phyloP scores from a whole-genome alignment of 768 basidiomycete genomes.

The Tricholoma hemisulphureum region DNA sequence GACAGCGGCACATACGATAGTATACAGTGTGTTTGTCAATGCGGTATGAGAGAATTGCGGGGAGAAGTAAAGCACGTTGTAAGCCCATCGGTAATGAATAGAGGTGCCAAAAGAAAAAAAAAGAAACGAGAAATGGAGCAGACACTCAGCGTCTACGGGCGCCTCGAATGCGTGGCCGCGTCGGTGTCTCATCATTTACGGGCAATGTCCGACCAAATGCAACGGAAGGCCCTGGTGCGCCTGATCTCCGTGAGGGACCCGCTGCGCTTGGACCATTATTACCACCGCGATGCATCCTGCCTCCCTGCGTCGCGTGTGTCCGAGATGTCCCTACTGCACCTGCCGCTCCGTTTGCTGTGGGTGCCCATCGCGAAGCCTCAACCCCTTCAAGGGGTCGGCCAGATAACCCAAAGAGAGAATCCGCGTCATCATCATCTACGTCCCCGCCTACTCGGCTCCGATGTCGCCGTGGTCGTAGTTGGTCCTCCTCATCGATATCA shows the following conservation, averaged over 20 bases:
- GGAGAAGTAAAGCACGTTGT: neutral
- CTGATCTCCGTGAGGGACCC: constrained; percentile 16
- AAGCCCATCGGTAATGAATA: neutral
- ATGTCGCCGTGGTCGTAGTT: constrained; percentile 16
- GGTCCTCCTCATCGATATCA: constrained; percentile 26
- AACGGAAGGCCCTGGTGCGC: constrained; percentile 16
- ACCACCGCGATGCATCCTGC: constrained; percentile 1
- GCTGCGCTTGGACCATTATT: neutral
- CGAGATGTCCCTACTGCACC: constrained; percentile 13
- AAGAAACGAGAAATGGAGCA: neutral
- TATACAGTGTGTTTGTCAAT: constrained; percentile 5
- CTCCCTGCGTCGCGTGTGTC: constrained; percentile 1
- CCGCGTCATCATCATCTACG: constrained; percentile 15
- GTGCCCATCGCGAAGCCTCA: constrained; percentile 34
- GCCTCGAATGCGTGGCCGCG: constrained; percentile 53
- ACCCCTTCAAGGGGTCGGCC: constrained; percentile 24
- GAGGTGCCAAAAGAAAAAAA: neutral
- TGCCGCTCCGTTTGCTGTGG: constrained; percentile 13
- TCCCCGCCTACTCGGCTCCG: constrained; percentile 12
- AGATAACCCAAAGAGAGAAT: constrained; percentile 16
- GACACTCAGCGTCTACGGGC: constrained; percentile 46
- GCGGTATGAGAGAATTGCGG: constrained; percentile 4
- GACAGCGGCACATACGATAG: constrained; percentile 1
- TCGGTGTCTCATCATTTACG: constrained; percentile 52
- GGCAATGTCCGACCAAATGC: constrained; percentile 32